Evolutionary conservation across 1,284 basidiomycete genomes (phyloP), one percentile per base, ranked within the genome.

Genomic region (Tilletia caries): DNA sequence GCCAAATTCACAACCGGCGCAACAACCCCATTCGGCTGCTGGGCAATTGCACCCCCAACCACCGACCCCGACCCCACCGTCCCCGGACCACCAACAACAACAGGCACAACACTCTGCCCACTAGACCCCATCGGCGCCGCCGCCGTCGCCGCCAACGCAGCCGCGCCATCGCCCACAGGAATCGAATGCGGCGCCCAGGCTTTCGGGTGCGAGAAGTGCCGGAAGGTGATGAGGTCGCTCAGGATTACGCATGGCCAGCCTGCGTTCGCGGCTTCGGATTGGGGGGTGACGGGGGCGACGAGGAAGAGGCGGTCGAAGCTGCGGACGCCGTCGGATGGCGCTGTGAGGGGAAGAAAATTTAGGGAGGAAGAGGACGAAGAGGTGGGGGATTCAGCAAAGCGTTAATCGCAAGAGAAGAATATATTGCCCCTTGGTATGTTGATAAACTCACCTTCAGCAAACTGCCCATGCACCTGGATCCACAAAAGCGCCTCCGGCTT

Each of bases 291-390:
- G 23, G 92, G 91, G 1, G 90, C 90, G 13, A 98, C 87, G 65
- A 97, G 87, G 80, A 98, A 96, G 0, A 92, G 90, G 66, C 95
- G 88, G 81, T 96, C 93, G 83, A 98, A 98, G 5, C 94, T 96
- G 58, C 95, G 89, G 32, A 93, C 85, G 10, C 92, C 93, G 48
- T 84, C 79, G 29, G 81, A 80, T 2, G 86, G 85, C 46, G 80
- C 84, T 85, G 48, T 68, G n/a, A n/a, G n/a, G n/a, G n/a, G n/a
- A n/a, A n/a, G n/a, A n/a, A n/a, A n/a, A n/a, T n/a, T n/a, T n/a
- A n/a, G n/a, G n/a, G n/a, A n/a, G n/a, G n/a, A n/a, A n/a, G n/a
- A 13, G 54, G 41, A 52, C 43, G 46, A 86, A 85, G 13, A 86
- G 84, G 46, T 85, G 86, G 67, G 72, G 64, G 71, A 52, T 67